phyloP scores from a whole-genome alignment of 371 early-diverging fungal genomes.

The Fennellomyces sp. region DNA sequence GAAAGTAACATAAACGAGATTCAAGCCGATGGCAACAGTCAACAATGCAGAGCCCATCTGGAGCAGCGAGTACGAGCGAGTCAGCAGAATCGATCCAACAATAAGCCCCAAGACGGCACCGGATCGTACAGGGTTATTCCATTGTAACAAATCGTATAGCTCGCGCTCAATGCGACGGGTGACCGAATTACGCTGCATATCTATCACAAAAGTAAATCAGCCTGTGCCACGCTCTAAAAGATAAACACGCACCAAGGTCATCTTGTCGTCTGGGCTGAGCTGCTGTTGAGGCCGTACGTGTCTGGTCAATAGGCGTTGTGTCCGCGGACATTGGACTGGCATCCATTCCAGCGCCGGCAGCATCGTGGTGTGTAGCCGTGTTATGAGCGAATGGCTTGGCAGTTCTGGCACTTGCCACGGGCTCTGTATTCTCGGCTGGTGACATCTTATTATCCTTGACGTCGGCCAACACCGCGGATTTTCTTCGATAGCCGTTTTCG shows the following conservation, averaged over 20 bases:
- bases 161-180: conserved; percentile 42
- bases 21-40: conserved; percentile 40
- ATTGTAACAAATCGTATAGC: conserved; percentile 27
- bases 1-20: conserved; percentile 43
- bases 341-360: background rate
- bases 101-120: conserved; percentile 22
- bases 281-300: background rate
- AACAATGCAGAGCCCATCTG: conserved; percentile 34
- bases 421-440: too few relatives aligned
- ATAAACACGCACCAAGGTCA: background rate
- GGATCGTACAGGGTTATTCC: conserved; percentile 47
- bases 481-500: conserved; percentile 4
- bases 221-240: too few relatives aligned
- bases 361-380: background rate
- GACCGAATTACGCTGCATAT: conserved; percentile 28
- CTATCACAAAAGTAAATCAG: background rate
- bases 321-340: background rate
- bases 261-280: background rate
- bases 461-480: conserved; percentile 11
- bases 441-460: background rate
- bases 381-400: conserved; percentile 1
- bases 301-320: background rate
- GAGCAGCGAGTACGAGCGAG: conserved; percentile 42
- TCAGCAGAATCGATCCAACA: conserved; percentile 31
- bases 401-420: background rate